Evolutionary conservation across 805 yeast genomes (phyloP), one percentile per base, ranked within the genome.

Genomic region (Myxozyma udenii): DNA sequence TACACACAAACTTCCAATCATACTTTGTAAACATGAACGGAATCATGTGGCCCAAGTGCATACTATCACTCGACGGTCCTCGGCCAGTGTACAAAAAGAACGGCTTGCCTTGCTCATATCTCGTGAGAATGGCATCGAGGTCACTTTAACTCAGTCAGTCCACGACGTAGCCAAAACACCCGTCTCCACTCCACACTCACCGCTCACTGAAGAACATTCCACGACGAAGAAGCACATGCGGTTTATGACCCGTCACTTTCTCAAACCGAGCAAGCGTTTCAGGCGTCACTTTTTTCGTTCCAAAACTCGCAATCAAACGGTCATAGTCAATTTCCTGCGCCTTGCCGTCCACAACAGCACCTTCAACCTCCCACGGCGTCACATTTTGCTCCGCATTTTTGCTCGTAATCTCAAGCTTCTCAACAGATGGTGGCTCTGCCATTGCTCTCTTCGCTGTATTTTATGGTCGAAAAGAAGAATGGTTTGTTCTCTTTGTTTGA

Each of bases 351-450:
- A 88, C 96, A 42, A 91, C 95, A 2, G 97, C 98, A 52, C 98
- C 98, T 70, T 87, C 96, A 26, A 93, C 98, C 68, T 93, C 98
- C 98, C 98, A 93, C 44, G 98, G 98, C 0, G 98, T 93, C 54
- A 85, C 76, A 32, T 73, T 75, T 66, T 84, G 90, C 51, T 76
- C 82, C 7, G 28, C 37, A 18, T 35, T 35, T 23, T 24, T n/a
- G 25, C 9, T 18, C 7, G 55, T 32, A 28, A 51, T 33, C 37
- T 35, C 26, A 22, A 51, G 47, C 6, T 32, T 18, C 4, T 46
- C 55, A 30, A 51, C 25, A 3, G 50, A 33, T 24, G 51, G 48
- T 3, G 44, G 41, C 9, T 51, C 55, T 19, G 48, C 40, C 55
- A 51, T 51, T 26, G 44, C 23, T 21, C 4, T 35, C 12, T 35